A percentile compares a stretch with the other conserved stretches of the same genome.
phyloP scores from a whole-genome alignment of 345 rosid species.

The Salix purpurea region DNA sequence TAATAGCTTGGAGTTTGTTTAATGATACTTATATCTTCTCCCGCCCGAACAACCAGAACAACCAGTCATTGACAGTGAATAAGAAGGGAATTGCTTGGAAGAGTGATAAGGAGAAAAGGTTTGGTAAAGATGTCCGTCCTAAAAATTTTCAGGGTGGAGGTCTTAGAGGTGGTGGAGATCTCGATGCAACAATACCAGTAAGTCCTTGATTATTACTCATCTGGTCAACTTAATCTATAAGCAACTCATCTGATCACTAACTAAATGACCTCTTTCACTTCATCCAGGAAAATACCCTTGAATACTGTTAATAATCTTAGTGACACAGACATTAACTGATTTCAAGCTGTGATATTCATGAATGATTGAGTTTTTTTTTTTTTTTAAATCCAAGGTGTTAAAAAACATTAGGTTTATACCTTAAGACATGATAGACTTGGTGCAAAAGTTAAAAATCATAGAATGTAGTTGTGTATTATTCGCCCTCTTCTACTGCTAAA shows the following conservation, averaged over 20 bases:
- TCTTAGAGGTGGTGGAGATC: slow-evolving; percentile 55
- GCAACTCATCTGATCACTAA: not conserved
- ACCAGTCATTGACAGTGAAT: slow-evolving; percentile 45
- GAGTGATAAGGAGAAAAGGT: slow-evolving; percentile 90
- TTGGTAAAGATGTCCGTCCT: slow-evolving; percentile 76
- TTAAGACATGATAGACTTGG: not conserved
- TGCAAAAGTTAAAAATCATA: not conserved
- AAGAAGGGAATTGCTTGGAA: slow-evolving; percentile 81
- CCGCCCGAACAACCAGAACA: slow-evolving; percentile 18
- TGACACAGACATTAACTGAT: not conserved
- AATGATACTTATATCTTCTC: slow-evolving; percentile 75
- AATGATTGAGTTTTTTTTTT: not conserved
- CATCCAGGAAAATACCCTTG: not conserved
- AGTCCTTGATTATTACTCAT: slow-evolving; percentile 26
- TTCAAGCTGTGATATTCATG: not conserved
- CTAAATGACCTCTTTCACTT: not conserved
- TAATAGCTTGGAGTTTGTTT: slow-evolving; percentile 99
- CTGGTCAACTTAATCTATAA: not conserved
- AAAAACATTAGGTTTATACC: not conserved
- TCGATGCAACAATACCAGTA: slow-evolving; percentile 52
- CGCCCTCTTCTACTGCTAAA: not conserved
- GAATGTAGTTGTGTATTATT: not conserved
- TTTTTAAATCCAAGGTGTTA: not conserved
- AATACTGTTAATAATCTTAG: not conserved
- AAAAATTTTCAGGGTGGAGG: slow-evolving; percentile 67